These are phyloP conservation scores for Tricharina praecox DNA, from an alignment of 495 filamentous ascomycete species.

Conservation along the genomic window DNA sequence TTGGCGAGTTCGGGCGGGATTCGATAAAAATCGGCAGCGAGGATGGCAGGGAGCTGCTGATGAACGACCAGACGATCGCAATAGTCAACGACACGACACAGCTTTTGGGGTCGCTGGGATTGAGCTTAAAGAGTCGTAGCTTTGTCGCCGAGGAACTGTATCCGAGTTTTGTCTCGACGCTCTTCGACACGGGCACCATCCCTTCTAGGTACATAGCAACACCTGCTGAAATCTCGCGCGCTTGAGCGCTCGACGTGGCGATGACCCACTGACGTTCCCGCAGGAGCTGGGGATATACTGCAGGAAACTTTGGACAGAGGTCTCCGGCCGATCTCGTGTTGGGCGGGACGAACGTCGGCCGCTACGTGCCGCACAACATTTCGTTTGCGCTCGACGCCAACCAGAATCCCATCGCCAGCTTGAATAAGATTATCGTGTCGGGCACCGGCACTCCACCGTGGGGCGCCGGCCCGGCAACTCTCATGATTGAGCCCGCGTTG, in stretches of 20 bases:
- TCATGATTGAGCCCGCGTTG: conserved; percentile 19
- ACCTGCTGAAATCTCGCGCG: neutral
- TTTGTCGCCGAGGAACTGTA: conserved; percentile 5
- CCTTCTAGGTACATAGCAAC: neutral
- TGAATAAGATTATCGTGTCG: neutral
- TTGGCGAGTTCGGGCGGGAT: conserved; percentile 3
- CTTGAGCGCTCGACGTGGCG: no score
- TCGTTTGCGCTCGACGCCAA: conserved; percentile 2
- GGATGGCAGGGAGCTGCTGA: neutral
- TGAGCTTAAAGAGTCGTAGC: conserved; percentile 1
- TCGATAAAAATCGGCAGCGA: neutral
- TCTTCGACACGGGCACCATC: neutral
- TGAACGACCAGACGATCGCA: neutral
- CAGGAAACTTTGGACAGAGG: neutral
- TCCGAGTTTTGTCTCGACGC: conserved; percentile 1
- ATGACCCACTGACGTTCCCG: neutral
- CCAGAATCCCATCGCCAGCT: neutral
- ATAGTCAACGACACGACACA: conserved; percentile 1
- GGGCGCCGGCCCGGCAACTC: neutral
- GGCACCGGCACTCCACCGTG: conserved; percentile 2
- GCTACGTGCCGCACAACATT: neutral
- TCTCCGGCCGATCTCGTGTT: conserved; percentile 2
- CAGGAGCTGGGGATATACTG: conserved; percentile 5
- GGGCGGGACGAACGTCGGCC: conserved; percentile 3
- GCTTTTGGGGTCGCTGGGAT: neutral